Evolutionary conservation across 345 rosid species (phyloP).

Genomic region (Geranium brycei): DNA sequence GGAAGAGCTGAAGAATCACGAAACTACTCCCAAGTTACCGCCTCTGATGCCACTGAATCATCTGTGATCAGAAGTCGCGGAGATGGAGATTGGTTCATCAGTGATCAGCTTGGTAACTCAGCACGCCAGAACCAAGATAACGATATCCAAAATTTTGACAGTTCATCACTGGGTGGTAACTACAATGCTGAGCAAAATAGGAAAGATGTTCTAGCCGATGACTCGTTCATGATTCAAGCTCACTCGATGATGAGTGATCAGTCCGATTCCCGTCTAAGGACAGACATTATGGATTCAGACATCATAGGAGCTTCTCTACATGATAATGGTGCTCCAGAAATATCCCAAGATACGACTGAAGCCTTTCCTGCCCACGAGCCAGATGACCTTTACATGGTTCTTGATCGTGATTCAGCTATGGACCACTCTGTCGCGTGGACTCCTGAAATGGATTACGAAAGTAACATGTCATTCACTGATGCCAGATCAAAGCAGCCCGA

Average conservation of each 20-base stretch:
- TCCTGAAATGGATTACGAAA: slow-evolving; percentile 65
- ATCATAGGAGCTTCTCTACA: slow-evolving; percentile 28
- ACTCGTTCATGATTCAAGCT: slow-evolving; percentile 79
- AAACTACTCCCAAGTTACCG: slow-evolving; percentile 15
- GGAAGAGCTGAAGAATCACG: slow-evolving; percentile 24
- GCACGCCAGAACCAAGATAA: slow-evolving; percentile 27
- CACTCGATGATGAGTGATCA: slow-evolving; percentile 31
- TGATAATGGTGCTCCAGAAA: slow-evolving; percentile 26
- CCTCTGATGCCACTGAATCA: slow-evolving; percentile 33
- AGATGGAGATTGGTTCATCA: slow-evolving; percentile 66
- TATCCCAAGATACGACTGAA: slow-evolving; percentile 16
- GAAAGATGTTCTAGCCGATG: slow-evolving; percentile 49
- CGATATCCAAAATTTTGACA: slow-evolving; percentile 21
- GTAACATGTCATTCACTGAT: slow-evolving; percentile 29
- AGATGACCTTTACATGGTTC: slow-evolving; percentile 89
- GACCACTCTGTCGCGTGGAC: slow-evolving; percentile 46
- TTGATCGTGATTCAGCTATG: slow-evolving; percentile 49
- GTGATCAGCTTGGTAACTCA: slow-evolving; percentile 14
- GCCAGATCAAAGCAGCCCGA: slow-evolving; percentile 20
- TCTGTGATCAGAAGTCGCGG: slow-evolving; percentile 34
- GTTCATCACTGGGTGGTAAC: too few relatives aligned
- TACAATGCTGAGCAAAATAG: slow-evolving; percentile 22
- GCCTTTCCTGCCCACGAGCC: slow-evolving; percentile 37
- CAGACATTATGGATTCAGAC: slow-evolving; percentile 59
- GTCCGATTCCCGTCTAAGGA: slow-evolving; percentile 30